A percentile compares a stretch with the other conserved stretches of the same genome.
Conservation (phyloP, 108 stramenopile species). For the Nitzschia inconspicua region DNA sequence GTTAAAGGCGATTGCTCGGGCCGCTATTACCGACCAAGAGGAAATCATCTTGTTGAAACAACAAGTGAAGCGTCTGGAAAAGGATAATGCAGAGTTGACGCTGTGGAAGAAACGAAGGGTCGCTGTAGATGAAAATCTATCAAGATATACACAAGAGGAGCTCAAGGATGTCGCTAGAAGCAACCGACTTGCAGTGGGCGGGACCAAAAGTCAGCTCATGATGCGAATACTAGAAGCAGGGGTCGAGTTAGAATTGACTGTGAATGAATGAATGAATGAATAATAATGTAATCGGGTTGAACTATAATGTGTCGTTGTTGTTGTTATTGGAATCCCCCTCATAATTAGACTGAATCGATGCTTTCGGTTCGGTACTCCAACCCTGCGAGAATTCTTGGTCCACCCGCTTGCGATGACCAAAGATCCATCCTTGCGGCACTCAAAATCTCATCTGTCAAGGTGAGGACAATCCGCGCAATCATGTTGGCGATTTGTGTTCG, state of each 20-base stretch:
- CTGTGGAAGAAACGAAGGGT: conserved; percentile 18
- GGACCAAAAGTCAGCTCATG: conserved; percentile 34
- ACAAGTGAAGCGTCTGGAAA: conserved; percentile 14
- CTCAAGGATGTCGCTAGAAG: conserved; percentile 31
- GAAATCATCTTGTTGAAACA: conserved; percentile 5
- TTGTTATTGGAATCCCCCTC: not conserved
- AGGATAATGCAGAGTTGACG: conserved; percentile 23
- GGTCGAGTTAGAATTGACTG: not conserved
- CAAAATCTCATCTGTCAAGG: conserved; percentile 81
- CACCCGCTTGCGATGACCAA: conserved; percentile 82
- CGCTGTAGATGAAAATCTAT: conserved; percentile 17
- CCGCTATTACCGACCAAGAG: conserved; percentile 16
- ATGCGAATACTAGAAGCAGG: conserved; percentile 31
- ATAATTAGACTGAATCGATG: not conserved
- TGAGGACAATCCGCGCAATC: conserved; percentile 81
- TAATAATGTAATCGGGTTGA: not conserved
- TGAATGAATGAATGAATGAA: no score
- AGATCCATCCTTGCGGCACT: conserved; percentile 80
- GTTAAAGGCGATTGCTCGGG: conserved; percentile 28
- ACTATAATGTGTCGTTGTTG: not conserved
- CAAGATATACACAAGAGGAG: conserved; percentile 27
- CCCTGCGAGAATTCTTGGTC: conserved; percentile 76
- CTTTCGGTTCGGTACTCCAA: conserved; percentile 61
- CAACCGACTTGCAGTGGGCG: conserved; percentile 20
- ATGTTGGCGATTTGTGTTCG: conserved; percentile 83